Evolutionary conservation across 495 filamentous ascomycete genomes (phyloP).

Genomic region (Aspergillus kassunensis): DNA sequence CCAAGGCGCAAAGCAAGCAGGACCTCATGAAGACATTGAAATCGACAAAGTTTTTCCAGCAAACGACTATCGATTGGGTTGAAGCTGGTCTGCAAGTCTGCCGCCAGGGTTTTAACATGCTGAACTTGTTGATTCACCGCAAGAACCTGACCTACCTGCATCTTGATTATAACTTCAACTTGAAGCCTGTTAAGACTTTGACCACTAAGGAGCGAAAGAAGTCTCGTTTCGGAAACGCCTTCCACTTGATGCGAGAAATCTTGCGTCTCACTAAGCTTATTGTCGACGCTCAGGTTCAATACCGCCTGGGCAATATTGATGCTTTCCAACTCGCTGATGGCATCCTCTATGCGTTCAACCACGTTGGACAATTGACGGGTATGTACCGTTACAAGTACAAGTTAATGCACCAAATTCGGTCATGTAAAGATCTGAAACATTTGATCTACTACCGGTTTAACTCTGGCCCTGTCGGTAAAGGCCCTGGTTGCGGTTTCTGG

Average conservation of each 20-base stretch:
- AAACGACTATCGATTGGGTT: constrained; percentile 99
- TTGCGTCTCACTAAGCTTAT: constrained; percentile 97
- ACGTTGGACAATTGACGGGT: constrained; percentile 96
- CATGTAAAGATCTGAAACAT: constrained; percentile 99
- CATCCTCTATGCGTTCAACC: constrained; percentile 98
- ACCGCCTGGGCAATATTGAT: constrained; percentile 96
- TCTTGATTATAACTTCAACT: constrained; percentile 99
- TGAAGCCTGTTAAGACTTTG: constrained; percentile 98
- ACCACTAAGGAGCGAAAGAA: constrained; percentile 99
- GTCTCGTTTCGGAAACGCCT: constrained; percentile 98
- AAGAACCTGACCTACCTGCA: constrained; percentile 99
- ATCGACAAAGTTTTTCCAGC: constrained; percentile 98
- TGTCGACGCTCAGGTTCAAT: constrained; percentile 98
- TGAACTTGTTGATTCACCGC: constrained; percentile 94
- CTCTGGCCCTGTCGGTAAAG: constrained; percentile 94
- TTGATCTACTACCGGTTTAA: constrained; percentile 99
- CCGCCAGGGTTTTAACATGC: constrained; percentile 98
- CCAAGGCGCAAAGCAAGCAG: constrained; percentile 94
- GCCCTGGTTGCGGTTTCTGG: constrained; percentile 99
- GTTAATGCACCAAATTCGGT: constrained; percentile 99
- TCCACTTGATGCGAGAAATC: constrained; percentile 99
- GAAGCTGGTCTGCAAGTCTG: constrained; percentile 98
- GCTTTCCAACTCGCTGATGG: constrained; percentile 98
- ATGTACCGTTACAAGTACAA: constrained; percentile 99
- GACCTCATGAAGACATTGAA: constrained; percentile 85